Conservation (phyloP, 768 basidiomycete genomes). For the Trametes cingulata region DNA sequence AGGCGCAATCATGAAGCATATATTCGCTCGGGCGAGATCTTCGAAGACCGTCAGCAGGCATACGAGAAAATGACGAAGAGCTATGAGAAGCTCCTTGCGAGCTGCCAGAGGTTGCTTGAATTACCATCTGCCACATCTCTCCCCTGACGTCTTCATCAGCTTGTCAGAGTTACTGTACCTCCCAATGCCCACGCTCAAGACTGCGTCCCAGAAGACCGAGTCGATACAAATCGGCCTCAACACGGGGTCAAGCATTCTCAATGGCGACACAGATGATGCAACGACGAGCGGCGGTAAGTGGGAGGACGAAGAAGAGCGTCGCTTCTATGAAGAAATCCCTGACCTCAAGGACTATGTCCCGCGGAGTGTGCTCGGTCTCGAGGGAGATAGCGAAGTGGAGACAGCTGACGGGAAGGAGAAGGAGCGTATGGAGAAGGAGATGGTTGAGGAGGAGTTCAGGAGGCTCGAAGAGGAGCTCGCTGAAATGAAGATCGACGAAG, state of each 20-base stretch:
- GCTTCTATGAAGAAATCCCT: constrained; percentile 91
- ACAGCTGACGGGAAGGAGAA: constrained; percentile 45
- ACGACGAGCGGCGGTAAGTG: constrained; percentile 74
- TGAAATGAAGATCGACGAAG: constrained; percentile 49
- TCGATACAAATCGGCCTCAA: constrained; percentile 75
- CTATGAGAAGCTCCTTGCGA: constrained; percentile 88
- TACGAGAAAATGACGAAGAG: constrained; percentile 98
- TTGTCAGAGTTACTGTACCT: constrained; percentile 90
- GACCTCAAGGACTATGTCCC: constrained; percentile 94
- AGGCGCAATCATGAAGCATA: constrained; percentile 98
- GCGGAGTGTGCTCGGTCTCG: constrained; percentile 78
- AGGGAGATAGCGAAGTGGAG: constrained; percentile 36
- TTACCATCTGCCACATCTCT: neutral
- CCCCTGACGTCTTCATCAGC: constrained; percentile 39
- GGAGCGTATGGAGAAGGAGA: constrained; percentile 52
- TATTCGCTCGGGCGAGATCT: constrained; percentile 98
- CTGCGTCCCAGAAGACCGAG: constrained; percentile 75
- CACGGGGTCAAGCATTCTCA: constrained; percentile 28
- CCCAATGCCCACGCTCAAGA: constrained; percentile 80
- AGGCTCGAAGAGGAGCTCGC: constrained; percentile 80
- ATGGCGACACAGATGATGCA: constrained; percentile 39
- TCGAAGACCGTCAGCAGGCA: constrained; percentile 97
- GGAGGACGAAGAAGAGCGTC: constrained; percentile 96
- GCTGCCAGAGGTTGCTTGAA: constrained; percentile 79
- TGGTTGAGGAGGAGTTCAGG: constrained; percentile 67